Conservation (phyloP, 306 rosid species). For the Boehmeria nivea region DNA sequence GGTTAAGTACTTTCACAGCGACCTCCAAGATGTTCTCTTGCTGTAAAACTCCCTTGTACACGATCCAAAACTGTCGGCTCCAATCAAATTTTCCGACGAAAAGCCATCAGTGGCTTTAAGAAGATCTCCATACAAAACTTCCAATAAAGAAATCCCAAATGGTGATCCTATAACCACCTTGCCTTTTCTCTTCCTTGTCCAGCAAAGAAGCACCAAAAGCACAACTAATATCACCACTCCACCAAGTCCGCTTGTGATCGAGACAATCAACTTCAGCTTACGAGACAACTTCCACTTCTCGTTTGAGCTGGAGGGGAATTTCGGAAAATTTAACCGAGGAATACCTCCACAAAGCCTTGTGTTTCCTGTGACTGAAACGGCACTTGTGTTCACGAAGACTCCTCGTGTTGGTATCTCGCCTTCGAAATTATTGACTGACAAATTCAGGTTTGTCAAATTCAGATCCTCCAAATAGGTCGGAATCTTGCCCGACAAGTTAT, state of each 20-base stretch:
- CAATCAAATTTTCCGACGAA: conserved; percentile 24
- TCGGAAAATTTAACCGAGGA: conserved; percentile 10
- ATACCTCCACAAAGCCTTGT: no score
- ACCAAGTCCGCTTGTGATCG: conserved; percentile 7
- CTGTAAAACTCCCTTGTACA: conserved; percentile 20
- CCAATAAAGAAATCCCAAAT: conserved; percentile 10
- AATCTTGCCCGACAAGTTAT: conserved; percentile 16
- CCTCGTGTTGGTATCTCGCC: conserved; percentile 21
- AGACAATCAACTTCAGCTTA: background rate
- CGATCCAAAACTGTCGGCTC: conserved; percentile 27
- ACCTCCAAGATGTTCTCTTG: background rate
- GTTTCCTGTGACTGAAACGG: background rate
- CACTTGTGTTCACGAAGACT: conserved; percentile 14
- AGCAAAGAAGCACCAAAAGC: background rate
- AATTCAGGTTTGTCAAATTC: background rate
- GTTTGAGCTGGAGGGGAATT: conserved; percentile 2
- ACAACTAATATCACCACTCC: background rate
- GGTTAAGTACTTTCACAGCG: conserved; percentile 26
- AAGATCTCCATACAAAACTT: conserved; percentile 26
- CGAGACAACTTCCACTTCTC: background rate
- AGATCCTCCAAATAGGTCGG: background rate
- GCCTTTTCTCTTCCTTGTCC: conserved; percentile 5
- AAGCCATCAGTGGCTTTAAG: conserved; percentile 28
- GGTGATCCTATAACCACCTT: background rate
- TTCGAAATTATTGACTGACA: conserved; percentile 26